These are phyloP conservation scores for Tinospora cordifolia DNA, from an alignment of 164 flowering plant genomes.

Conservation along the genomic window DNA sequence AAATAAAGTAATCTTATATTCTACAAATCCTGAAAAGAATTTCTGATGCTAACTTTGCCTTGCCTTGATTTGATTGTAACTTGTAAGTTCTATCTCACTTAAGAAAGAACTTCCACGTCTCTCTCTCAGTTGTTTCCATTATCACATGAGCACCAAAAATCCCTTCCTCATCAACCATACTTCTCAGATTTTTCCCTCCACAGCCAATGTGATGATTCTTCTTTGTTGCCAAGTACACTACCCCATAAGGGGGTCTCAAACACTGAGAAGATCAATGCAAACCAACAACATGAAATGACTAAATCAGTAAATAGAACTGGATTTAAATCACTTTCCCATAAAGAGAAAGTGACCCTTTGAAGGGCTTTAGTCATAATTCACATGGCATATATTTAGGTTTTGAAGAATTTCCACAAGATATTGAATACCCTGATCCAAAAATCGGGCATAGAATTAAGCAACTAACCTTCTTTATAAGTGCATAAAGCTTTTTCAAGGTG, in stretches of 20 bases:
- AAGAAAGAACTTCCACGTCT: constrained; percentile 70
- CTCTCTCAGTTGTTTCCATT: constrained; percentile 62
- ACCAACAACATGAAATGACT: neutral
- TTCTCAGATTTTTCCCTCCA: constrained; percentile 51
- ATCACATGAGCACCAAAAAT: constrained; percentile 66
- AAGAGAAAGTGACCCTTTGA: neutral
- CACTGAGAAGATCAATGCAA: constrained; percentile 32
- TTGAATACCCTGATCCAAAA: no score
- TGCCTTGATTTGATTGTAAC: no score
- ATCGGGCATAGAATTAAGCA: neutral
- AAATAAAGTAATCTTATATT: neutral
- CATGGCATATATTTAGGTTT: neutral
- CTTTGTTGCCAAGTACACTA: constrained; percentile 65
- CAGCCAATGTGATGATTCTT: constrained; percentile 53
- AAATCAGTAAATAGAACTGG: neutral
- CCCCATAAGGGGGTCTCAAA: constrained; percentile 84
- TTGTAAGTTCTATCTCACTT: neutral
- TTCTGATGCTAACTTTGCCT: neutral
- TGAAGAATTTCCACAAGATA: neutral
- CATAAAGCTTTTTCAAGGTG: constrained; percentile 65
- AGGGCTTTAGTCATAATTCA: no score
- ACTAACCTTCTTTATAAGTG: constrained; percentile 74
- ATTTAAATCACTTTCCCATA: neutral
- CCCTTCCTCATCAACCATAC: constrained; percentile 72
- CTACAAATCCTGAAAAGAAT: neutral